Evolutionary conservation across 129 eudicot genomes (phyloP).

Genomic region (Centella asiatica): DNA sequence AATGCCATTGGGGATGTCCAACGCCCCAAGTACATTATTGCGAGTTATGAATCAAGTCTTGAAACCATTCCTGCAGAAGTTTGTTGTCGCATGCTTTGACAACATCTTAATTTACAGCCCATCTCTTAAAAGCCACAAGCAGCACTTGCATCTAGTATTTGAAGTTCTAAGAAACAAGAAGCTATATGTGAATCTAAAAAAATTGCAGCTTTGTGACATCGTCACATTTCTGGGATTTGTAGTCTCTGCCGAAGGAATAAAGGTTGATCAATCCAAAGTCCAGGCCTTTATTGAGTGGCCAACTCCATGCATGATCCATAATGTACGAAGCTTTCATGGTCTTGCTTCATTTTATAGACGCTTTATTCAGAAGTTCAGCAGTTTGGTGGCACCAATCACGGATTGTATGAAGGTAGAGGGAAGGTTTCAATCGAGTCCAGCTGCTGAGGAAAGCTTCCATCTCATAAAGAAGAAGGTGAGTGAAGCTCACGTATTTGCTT

Average conservation of each 20-base stretch:
- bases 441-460: background rate
- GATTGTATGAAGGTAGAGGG: background rate
- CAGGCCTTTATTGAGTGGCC: slow-evolving; percentile 6
- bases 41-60: too few relatives aligned
- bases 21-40: background rate
- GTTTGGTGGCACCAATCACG: slow-evolving; percentile 5
- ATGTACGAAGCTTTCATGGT: slow-evolving; percentile 16
- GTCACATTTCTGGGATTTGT: background rate
- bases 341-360: slow-evolving; percentile 5
- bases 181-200: background rate
- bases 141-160: background rate
- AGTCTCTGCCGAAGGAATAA: background rate
- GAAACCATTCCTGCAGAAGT: too few relatives aligned
- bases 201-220: background rate
- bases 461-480: background rate
- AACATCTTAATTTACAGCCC: slow-evolving; percentile 4
- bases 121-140: background rate
- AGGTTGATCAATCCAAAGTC: slow-evolving; percentile 1
- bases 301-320: background rate
- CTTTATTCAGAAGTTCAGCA: slow-evolving; percentile 14
- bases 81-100: slow-evolving; percentile 13
- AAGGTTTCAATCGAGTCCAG: background rate
- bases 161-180: background rate
- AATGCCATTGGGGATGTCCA: background rate
- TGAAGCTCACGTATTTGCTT: background rate